Evolutionary conservation across 768 basidiomycete species (phyloP).

Genomic region (Calocera viscosa): DNA sequence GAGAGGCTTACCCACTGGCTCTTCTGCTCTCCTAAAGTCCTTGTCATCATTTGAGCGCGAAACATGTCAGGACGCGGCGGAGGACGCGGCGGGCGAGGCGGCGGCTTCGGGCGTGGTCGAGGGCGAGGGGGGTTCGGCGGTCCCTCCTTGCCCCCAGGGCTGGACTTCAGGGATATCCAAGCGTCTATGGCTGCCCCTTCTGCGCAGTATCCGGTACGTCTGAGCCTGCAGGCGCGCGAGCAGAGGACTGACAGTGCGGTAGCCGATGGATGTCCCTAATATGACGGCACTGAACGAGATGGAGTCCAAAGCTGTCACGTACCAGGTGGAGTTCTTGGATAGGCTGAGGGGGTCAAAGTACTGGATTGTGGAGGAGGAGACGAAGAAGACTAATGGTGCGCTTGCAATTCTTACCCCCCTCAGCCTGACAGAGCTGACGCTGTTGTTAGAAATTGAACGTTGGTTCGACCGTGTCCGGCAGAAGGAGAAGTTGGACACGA

Average conservation of each 20-base stretch:
- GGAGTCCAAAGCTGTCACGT: slow-evolving; percentile 51
- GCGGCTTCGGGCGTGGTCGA: slow-evolving; percentile 36
- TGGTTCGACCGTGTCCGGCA: slow-evolving; percentile 78
- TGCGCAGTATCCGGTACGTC: slow-evolving; percentile 66
- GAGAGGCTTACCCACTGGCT: too few species aligned
- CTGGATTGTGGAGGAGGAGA: slow-evolving; percentile 48
- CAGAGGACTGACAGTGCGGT: slow-evolving; percentile 13
- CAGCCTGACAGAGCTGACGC: slow-evolving; percentile 2
- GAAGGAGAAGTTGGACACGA: slow-evolving; percentile 43
- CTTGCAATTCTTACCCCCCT: neutral
- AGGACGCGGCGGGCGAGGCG: slow-evolving; percentile 31
- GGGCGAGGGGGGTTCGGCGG: slow-evolving; percentile 36
- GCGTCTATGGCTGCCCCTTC: slow-evolving; percentile 62
- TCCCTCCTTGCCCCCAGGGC: slow-evolving; percentile 54
- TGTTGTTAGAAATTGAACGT: slow-evolving; percentile 49
- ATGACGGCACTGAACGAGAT: slow-evolving; percentile 52
- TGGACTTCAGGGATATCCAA: slow-evolving; percentile 69
- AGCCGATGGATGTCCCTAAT: slow-evolving; percentile 59
- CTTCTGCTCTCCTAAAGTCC: too few species aligned
- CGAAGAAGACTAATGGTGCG: slow-evolving; percentile 49
- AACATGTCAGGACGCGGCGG: slow-evolving; percentile 40
- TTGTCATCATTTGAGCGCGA: too few species aligned
- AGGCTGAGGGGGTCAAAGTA: slow-evolving; percentile 60
- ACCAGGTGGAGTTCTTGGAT: slow-evolving; percentile 53
- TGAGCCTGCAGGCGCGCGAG: slow-evolving; percentile 1